Conservation (phyloP, 164 flowering plant genomes). For the Warburgia ugandensis region DNA sequence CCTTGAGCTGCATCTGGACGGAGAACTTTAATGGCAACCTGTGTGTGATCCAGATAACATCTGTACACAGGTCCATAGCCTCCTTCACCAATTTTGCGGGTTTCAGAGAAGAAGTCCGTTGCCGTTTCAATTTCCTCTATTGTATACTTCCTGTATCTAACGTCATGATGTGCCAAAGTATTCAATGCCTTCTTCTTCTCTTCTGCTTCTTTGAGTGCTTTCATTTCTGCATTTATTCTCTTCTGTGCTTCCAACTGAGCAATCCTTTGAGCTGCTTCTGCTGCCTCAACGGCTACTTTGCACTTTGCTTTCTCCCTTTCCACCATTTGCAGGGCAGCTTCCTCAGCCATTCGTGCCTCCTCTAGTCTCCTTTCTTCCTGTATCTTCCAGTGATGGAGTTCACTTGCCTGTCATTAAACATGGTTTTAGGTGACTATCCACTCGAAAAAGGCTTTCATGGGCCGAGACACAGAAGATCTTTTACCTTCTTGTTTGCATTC, state of each 20-base stretch:
- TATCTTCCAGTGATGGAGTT: slow-evolving; percentile 75
- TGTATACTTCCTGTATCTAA: slow-evolving; percentile 54
- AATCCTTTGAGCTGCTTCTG: slow-evolving; percentile 60
- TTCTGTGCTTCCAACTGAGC: slow-evolving; percentile 72
- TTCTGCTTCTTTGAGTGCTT: slow-evolving; percentile 48
- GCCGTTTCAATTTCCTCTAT: slow-evolving; percentile 68
- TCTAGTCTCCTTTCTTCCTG: slow-evolving; percentile 66
- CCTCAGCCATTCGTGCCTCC: slow-evolving; percentile 57
- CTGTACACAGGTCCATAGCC: slow-evolving; percentile 75
- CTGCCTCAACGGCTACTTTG: slow-evolving; percentile 67
- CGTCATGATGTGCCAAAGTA: slow-evolving; percentile 24
- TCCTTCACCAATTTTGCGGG: slow-evolving; percentile 72
- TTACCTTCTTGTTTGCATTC: slow-evolving; percentile 57
- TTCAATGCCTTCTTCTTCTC: slow-evolving; percentile 40
- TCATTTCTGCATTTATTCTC: slow-evolving; percentile 56
- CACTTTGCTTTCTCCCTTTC: slow-evolving; percentile 65
- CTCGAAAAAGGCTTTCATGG: too few species aligned
- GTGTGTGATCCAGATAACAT: slow-evolving; percentile 59
- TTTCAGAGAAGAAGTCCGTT: slow-evolving; percentile 38
- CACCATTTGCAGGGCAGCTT: slow-evolving; percentile 52
- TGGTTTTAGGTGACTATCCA: too few species aligned
- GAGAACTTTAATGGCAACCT: slow-evolving; percentile 63
- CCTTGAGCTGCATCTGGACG: slow-evolving; percentile 85
- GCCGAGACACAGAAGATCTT: too few species aligned
- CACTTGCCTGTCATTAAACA: slow-evolving; percentile 43